phyloP scores from a whole-genome alignment of 2,329 filamentous ascomycete species.

The Fusarium denticulatum region DNA sequence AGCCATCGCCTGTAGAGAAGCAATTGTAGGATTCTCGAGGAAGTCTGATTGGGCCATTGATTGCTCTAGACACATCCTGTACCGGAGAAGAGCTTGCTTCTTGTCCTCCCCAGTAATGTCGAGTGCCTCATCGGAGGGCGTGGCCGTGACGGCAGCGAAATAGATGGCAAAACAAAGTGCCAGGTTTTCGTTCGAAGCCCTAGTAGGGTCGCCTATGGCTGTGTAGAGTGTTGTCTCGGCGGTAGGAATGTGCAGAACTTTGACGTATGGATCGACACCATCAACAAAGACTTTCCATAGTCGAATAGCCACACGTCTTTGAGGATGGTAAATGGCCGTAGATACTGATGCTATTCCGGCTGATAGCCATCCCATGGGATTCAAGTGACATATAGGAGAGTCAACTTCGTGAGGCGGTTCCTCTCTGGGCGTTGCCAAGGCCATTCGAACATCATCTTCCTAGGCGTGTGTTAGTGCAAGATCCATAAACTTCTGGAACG shows the following conservation, averaged over 20 bases:
- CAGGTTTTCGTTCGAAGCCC: constrained; percentile 40
- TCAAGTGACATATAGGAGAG: constrained; percentile 42
- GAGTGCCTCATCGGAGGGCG: constrained; percentile 51
- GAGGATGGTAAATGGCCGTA: constrained; percentile 38
- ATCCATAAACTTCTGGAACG: fast-evolving
- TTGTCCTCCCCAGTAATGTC: constrained; percentile 38
- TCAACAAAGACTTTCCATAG: constrained; percentile 47
- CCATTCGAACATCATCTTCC: constrained; percentile 41
- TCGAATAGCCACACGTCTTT: constrained; percentile 40
- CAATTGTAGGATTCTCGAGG: constrained; percentile 51
- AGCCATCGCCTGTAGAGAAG: constrained; percentile 49
- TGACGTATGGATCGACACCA: constrained; percentile 43
- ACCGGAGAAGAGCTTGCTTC: constrained; percentile 39
- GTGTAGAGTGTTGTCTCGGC: constrained; percentile 49
- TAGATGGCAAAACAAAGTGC: constrained; percentile 62
- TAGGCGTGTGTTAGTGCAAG: not conserved
- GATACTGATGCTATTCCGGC: constrained; percentile 25
- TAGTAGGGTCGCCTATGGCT: constrained; percentile 42
- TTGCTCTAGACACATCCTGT: constrained; percentile 51
- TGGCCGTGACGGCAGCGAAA: constrained; percentile 55
- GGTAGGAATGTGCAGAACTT: constrained; percentile 46
- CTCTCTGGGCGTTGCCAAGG: constrained; percentile 31
- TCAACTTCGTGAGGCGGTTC: not conserved
- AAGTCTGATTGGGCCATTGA: constrained; percentile 52
- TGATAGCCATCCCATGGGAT: constrained; percentile 49